phyloP scores from a whole-genome alignment of 2,329 filamentous ascomycete species.

The Ceratocystis destructans region DNA sequence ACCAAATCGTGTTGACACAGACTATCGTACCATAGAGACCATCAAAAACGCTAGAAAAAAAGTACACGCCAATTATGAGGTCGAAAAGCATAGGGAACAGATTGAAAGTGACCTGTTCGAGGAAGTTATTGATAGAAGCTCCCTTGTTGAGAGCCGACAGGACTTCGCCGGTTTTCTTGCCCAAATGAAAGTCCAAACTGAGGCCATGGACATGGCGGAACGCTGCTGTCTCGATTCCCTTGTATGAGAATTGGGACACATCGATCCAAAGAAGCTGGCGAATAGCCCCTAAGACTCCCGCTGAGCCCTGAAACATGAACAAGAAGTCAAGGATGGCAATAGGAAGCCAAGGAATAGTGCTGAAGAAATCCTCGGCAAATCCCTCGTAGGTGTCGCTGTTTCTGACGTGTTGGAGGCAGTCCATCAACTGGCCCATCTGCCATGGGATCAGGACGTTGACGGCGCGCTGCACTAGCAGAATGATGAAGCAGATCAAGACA shows the following conservation, averaged over 20 bases:
- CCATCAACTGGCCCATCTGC: conserved; percentile 68
- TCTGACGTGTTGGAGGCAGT: conserved; percentile 45
- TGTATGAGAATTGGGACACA: conserved; percentile 92
- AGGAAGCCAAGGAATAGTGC: conserved; percentile 48
- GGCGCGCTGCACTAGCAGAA: conserved; percentile 66
- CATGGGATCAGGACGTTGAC: conserved; percentile 78
- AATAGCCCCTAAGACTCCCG: conserved; percentile 70
- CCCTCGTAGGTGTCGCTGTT: conserved; percentile 32
- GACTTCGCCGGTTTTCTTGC: conserved; percentile 92
- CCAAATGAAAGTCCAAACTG: conserved; percentile 90
- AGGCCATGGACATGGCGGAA: conserved; percentile 96
- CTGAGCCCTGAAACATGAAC: conserved; percentile 61
- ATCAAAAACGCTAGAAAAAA: conserved; percentile 67
- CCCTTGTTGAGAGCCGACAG: conserved; percentile 92
- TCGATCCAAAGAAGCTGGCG: conserved; percentile 88
- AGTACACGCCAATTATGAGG: conserved; percentile 68
- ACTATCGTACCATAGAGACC: conserved; percentile 51
- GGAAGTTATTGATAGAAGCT: conserved; percentile 86
- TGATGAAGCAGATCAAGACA: conserved; percentile 66
- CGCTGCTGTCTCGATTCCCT: conserved; percentile 81
- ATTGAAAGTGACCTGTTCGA: conserved; percentile 93
- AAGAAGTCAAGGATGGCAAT: conserved; percentile 34
- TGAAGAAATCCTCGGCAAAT: conserved; percentile 20
- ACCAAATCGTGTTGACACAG: conserved; percentile 82
- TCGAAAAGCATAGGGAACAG: conserved; percentile 92